These are phyloP conservation scores for Daedalea quercina DNA, from an alignment of 768 basidiomycete species.

Conservation along the genomic window DNA sequence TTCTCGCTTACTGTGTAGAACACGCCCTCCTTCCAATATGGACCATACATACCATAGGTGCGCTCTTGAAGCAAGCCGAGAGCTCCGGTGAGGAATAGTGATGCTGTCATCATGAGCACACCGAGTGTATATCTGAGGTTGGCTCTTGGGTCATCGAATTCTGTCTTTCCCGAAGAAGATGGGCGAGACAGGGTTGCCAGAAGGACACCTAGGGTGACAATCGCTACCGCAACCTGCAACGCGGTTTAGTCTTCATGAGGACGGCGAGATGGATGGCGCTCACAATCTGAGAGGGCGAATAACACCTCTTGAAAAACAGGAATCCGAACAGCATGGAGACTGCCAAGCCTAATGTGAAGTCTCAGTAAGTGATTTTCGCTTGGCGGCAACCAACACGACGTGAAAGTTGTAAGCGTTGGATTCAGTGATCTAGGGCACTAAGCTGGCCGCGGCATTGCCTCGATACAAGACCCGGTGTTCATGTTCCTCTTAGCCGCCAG, in stretches of 20 bases:
- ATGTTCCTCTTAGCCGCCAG: too few relatives aligned
- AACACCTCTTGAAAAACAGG: conserved; percentile 50
- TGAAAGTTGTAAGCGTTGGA: too few relatives aligned
- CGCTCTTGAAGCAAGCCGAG: conserved; percentile 73
- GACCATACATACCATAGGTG: conserved; percentile 69
- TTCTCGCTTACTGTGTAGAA: conserved; percentile 65
- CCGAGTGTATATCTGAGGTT: conserved; percentile 47
- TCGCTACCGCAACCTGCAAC: conserved; percentile 49
- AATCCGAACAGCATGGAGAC: conserved; percentile 74
- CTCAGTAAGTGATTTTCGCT: too few relatives aligned
- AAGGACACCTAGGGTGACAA: conserved; percentile 67
- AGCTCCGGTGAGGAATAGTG: conserved; percentile 59
- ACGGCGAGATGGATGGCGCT: conserved; percentile 13
- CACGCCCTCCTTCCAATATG: conserved; percentile 76
- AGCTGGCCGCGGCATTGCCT: too few relatives aligned
- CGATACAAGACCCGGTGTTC: too few relatives aligned
- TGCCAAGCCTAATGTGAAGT: conserved; percentile 45
- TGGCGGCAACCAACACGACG: too few relatives aligned
- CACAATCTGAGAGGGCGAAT: conserved; percentile 57
- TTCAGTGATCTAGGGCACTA: too few relatives aligned
- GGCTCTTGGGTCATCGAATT: conserved; percentile 15
- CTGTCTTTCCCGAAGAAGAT: conserved; percentile 19
- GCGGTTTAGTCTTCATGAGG: not conserved
- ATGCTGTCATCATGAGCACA: conserved; percentile 59
- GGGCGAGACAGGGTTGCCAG: conserved; percentile 67